Base-by-base conservation (phyloP, 768 basidiomycete species). In the Lentinula lateritia region DNA sequence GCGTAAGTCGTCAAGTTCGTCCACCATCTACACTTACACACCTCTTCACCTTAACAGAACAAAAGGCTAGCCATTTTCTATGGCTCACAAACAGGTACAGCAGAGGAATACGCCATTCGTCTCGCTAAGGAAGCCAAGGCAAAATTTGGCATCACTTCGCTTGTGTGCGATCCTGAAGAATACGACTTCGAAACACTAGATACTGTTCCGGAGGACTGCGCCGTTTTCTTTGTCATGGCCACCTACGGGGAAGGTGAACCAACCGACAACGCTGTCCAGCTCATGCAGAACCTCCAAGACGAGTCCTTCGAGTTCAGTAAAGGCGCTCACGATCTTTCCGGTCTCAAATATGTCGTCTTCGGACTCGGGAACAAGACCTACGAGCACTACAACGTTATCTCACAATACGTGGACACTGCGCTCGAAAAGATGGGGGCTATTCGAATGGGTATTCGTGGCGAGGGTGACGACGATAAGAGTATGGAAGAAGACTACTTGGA, bases 401-500 rank as follows among this genome's bases (percentile, higher is more conserved):
- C 89, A 16, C 83, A 89, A 46, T 85, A 86, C 63, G 81, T 95
- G 59, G 96, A 99, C 68, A 69, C 80, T 2, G 74, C 84, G 34
- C 76, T 99, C 62, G 73, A 83, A 5, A 85, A 87, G 70, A 87
- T 94, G 80, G 96, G 95, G 34, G 97, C 85, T 20, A 72, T 78
- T 58, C 86, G 93, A 57, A 90, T 98, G 39, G 95, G 95, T 46
- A 88, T 89, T 71, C 81, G 89, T 42, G 96, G 96, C 9, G 95
- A 98, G 74, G 96, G 96, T 65, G 97, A 99, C 70, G 96, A 99
- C 70, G 97, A 99, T 75, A 97, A 97, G 80, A 94, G 91, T 71
- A 98, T 99, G 95, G 96, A 99, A 73, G 96, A 99, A 77, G 96
- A 99, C 74, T 99, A 98, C 72, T 84, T 99, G 12, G 95, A 93